Evolutionary conservation across 2,329 filamentous ascomycete species (phyloP).

Genomic region (Penicillium sclerotiorum): DNA sequence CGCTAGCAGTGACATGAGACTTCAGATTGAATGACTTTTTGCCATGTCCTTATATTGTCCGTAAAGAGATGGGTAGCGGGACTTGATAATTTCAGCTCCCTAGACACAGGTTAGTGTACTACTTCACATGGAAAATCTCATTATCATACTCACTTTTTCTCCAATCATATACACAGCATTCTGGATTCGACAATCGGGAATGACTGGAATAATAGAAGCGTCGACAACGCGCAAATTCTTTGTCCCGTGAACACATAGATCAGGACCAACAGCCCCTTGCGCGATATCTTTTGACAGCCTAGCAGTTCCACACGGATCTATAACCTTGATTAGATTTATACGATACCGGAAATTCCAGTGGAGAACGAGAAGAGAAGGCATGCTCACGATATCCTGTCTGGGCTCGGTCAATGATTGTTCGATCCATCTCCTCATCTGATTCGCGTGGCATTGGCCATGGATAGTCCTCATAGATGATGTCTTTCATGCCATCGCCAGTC

Average conservation of each 20-base stretch:
- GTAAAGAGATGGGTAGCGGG: conserved; percentile 28
- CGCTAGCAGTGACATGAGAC: too few species aligned
- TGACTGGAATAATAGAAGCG: conserved; percentile 58
- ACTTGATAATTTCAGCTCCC: conserved; percentile 34
- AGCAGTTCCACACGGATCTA: conserved; percentile 55
- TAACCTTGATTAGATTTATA: background rate
- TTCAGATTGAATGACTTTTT: background rate
- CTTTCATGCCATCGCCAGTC: conserved; percentile 58
- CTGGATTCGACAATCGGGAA: conserved; percentile 61
- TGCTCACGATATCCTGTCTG: conserved; percentile 53
- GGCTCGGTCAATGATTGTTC: conserved; percentile 58
- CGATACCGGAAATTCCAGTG: background rate
- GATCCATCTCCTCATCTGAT: conserved; percentile 60
- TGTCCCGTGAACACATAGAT: conserved; percentile 57
- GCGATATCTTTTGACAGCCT: conserved; percentile 56
- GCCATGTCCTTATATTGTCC: conserved; percentile 3
- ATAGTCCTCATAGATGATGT: conserved; percentile 49
- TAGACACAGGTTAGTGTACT: conserved; percentile 10
- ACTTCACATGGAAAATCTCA: background rate
- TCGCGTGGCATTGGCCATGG: conserved; percentile 63
- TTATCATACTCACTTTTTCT: conserved; percentile 45
- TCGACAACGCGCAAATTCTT: conserved; percentile 58
- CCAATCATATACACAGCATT: conserved; percentile 64
- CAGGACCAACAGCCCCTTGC: conserved; percentile 56
- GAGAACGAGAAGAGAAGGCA: background rate